Evolutionary conservation across 2,329 filamentous ascomycete genomes (phyloP).

Genomic region (Fusarium bulbicola): DNA sequence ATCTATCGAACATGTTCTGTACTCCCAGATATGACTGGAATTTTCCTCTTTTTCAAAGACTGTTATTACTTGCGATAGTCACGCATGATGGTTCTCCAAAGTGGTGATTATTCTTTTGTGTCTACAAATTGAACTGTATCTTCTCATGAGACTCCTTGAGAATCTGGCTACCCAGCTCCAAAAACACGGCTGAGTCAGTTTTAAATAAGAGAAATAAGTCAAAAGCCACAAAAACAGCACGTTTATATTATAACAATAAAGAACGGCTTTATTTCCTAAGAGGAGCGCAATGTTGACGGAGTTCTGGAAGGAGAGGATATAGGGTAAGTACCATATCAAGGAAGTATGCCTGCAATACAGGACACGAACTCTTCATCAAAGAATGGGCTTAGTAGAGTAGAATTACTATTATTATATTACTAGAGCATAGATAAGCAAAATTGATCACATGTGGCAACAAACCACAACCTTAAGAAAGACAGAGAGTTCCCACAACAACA

Average conservation of each 20-base stretch:
- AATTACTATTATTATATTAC: rapidly evolving
- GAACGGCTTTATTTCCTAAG: not conserved
- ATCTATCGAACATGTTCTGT: too few species aligned
- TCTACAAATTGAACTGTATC: rapidly evolving
- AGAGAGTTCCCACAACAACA: rapidly evolving
- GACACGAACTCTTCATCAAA: too few species aligned
- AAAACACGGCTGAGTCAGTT: not conserved
- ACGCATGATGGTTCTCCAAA: not conserved
- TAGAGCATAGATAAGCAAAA: too few species aligned
- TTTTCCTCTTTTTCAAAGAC: rapidly evolving
- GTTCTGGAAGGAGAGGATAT: too few species aligned
- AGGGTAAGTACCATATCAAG: not conserved
- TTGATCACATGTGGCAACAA: too few species aligned
- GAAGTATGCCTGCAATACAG: too few species aligned
- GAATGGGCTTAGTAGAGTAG: rapidly evolving
- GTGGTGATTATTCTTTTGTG: rapidly evolving
- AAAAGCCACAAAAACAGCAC: too few species aligned
- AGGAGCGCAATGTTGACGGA: too few species aligned
- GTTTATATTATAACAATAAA: too few species aligned
- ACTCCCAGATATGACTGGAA: rapidly evolving
- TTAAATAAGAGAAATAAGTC: rapidly evolving
- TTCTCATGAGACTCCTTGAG: too few species aligned
- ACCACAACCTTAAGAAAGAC: not conserved
- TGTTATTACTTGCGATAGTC: too few species aligned
- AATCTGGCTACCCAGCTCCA: too few species aligned